Base-by-base conservation (phyloP, 441 rosid genomes). In the Bruguiera hainesii region DNA sequence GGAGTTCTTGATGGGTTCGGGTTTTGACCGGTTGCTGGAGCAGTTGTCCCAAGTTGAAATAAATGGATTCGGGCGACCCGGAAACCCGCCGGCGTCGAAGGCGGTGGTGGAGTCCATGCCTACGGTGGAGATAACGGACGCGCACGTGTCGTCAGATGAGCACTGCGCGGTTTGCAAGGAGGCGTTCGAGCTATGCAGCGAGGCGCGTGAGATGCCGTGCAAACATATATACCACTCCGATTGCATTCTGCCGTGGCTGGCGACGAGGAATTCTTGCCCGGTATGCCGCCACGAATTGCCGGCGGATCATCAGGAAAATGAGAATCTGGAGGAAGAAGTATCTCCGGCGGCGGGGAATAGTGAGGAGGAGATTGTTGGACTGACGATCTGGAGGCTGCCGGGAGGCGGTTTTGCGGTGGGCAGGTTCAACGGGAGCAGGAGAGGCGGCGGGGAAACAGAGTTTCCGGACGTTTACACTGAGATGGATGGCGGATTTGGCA, bases 81-180 rank as follows among this genome's bases (percentile, higher is more conserved):
- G 84, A 48, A 88, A 84, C 67, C 82, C 82, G 3, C 94, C 96
- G 1, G 94, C 98, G 13, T 89, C 96, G 6, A 91, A 87, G 75
- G 83, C 91, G 7, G 92, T 85, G 49, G 83, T 88, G 61, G 98
- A 89, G 63, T 78, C 91, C 4, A 80, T 89, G 79, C 95, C 95
- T 56, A 72, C 78, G 56, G 56, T 91, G 11, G 84, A 82, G 71
- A 85, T 89, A 57, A 56, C 64, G 0, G 71, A 71, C 23, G 63
- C 58, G 39, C 90, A 86, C 58, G 66, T 81, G 13, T 39, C 61
- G 9, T 63, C 84, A 13, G 96, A 92, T 55, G 67, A 71, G 39
- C 18, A 23, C 66, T 71, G 72, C 52, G 75, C 78, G 3, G 69
- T 75, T 9, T 75, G 78, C 65, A 75, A 35, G 39, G 72, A 71